Evolutionary conservation across 225 moss, liverwort and hornwort species (phyloP).

Genomic region (Pseudisothecium myosuroides): DNA sequence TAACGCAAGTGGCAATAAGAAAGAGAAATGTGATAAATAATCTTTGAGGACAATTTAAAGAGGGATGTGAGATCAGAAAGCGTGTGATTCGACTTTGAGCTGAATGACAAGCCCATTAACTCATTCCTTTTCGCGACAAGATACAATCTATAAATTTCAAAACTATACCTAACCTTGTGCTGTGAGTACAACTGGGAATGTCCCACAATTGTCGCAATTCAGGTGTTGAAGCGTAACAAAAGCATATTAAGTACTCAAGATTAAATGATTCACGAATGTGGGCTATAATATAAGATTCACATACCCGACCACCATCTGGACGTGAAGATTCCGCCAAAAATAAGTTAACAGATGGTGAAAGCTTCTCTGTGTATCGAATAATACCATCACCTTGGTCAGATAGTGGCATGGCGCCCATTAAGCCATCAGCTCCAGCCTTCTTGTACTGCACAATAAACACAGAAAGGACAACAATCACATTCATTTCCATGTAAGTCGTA

Average conservation of each 20-base stretch:
- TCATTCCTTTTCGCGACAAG: neutral
- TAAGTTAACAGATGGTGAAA: conserved; percentile 83
- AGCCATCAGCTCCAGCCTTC: conserved; percentile 76
- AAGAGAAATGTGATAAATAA: neutral
- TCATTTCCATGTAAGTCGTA: neutral
- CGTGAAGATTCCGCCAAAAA: conserved; percentile 80
- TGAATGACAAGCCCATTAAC: neutral
- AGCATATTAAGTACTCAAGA: neutral
- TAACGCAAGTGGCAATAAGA: neutral
- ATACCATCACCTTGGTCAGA: conserved; percentile 69
- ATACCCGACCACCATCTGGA: conserved; percentile 72
- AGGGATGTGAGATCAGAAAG: neutral
- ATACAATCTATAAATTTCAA: neutral
- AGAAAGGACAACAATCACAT: neutral
- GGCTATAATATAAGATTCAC: neutral
- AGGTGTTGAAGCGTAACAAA: neutral
- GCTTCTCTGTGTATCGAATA: conserved; percentile 73
- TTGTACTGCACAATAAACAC: conserved; percentile 51
- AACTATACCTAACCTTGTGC: neutral
- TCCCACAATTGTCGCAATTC: neutral
- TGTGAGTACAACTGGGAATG: neutral
- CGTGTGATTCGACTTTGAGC: neutral
- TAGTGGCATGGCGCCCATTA: conserved; percentile 58
- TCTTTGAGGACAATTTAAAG: neutral
- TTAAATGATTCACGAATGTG: neutral